These are phyloP conservation scores for Elsinoe arachidis DNA, from an alignment of 2,329 filamentous ascomycete genomes.

Conservation along the genomic window DNA sequence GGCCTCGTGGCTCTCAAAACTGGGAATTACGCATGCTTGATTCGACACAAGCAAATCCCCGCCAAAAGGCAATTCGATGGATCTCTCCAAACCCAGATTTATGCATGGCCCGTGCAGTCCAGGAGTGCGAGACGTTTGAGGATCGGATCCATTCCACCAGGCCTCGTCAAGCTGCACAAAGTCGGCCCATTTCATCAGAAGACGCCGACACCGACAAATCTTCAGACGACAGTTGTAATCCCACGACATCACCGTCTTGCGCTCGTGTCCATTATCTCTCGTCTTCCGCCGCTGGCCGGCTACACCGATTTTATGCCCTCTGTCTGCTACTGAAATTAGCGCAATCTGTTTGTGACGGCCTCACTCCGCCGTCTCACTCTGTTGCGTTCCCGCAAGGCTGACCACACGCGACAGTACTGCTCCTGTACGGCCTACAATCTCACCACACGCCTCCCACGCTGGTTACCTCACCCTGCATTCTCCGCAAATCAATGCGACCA, in stretches of 20 bases:
- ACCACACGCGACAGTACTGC: slow-evolving; percentile 9
- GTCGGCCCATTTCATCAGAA: not conserved
- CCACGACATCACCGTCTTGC: not conserved
- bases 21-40: slow-evolving; percentile 10
- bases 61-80: not conserved
- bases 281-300: slow-evolving; percentile 3
- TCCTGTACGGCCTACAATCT: slow-evolving; percentile 24
- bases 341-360: not conserved
- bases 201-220: slow-evolving; percentile 4
- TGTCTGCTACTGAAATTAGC: not conserved
- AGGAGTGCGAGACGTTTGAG: not conserved
- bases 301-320: not conserved
- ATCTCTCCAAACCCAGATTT: not conserved
- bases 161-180: not conserved
- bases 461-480: slow-evolving; percentile 43
- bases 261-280: not conserved
- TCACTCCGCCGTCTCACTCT: slow-evolving; percentile 4
- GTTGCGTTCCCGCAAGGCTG: slow-evolving; percentile 8
- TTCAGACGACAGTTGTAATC: not conserved
- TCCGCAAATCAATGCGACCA: slow-evolving; percentile 31
- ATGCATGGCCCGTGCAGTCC: slow-evolving; percentile 1
- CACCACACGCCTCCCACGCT: slow-evolving; percentile 41
- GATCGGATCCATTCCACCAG: not conserved
- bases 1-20: not conserved
- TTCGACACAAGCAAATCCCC: slow-evolving; percentile 4